These are phyloP conservation scores for Solanum sitiens DNA, from an alignment of 257 asterid species.

Conservation along the genomic window DNA sequence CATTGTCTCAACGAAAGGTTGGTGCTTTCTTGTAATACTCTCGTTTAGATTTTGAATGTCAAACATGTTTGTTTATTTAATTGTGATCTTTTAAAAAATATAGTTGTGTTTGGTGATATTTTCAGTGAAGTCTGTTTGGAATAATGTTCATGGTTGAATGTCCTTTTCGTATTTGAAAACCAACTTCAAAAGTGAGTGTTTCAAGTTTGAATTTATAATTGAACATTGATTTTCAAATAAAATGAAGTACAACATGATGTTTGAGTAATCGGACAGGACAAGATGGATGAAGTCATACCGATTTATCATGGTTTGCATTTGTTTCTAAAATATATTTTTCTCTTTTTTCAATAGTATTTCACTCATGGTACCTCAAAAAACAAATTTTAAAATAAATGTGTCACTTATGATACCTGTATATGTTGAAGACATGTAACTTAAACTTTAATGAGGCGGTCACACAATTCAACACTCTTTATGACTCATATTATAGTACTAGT, in stretches of 20 bases:
- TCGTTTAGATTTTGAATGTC: background rate
- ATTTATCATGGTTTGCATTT: background rate
- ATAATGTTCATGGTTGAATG: background rate
- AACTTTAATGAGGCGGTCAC: background rate
- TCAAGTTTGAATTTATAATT: background rate
- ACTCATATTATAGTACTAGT: background rate
- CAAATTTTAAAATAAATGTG: background rate
- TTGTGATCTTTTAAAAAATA: background rate
- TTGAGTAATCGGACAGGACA: background rate
- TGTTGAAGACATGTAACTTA: background rate
- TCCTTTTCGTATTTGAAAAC: background rate
- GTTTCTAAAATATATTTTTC: no score
- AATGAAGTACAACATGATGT: background rate
- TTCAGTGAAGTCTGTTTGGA: background rate
- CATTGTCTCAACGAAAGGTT: constrained; percentile 61
- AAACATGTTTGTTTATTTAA: background rate
- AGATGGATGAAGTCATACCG: background rate
- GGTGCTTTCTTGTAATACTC: background rate
- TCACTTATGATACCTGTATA: background rate
- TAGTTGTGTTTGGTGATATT: background rate
- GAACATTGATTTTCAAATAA: background rate
- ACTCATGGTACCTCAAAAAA: background rate
- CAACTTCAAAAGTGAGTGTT: background rate
- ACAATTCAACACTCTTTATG: background rate
- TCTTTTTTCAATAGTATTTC: background rate